These are phyloP conservation scores for Orbilia quercus DNA, from an alignment of 2,329 filamentous ascomycete species.

Conservation along the genomic window DNA sequence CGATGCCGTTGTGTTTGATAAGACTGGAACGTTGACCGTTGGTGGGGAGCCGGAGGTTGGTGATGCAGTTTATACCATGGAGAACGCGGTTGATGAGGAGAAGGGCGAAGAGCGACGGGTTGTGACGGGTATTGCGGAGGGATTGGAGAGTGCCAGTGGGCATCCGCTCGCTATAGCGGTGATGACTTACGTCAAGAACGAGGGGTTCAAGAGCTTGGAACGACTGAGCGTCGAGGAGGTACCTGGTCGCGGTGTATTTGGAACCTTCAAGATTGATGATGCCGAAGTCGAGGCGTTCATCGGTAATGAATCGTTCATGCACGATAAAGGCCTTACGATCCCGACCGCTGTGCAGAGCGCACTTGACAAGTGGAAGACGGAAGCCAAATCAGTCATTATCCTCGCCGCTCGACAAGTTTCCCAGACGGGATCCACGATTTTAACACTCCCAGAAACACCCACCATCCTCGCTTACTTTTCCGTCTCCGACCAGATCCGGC, in stretches of 20 bases:
- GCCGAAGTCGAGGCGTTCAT: slow-evolving; percentile 69
- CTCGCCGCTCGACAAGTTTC: slow-evolving; percentile 32
- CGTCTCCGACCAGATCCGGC: slow-evolving; percentile 82
- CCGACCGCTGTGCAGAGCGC: slow-evolving; percentile 6
- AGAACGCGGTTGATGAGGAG: slow-evolving; percentile 13
- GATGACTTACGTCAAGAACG: slow-evolving; percentile 70
- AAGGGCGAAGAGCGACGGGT: slow-evolving; percentile 55
- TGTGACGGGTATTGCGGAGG: slow-evolving; percentile 68
- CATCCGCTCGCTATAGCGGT: slow-evolving; percentile 80
- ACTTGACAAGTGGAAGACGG: slow-evolving; percentile 68
- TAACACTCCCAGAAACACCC: slow-evolving; percentile 52
- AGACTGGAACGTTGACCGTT: slow-evolving; percentile 71
- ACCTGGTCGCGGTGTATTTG: slow-evolving; percentile 77
- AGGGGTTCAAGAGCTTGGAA: slow-evolving; percentile 59
- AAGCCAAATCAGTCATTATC: slow-evolving; percentile 73
- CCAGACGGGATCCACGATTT: slow-evolving; percentile 51
- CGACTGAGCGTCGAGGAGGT: slow-evolving; percentile 70
- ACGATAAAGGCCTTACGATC: slow-evolving; percentile 60
- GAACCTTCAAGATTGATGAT: slow-evolving; percentile 65
- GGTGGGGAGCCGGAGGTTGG: slow-evolving; percentile 77
- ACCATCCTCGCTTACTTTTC: slow-evolving; percentile 75
- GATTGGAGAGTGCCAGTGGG: slow-evolving; percentile 76
- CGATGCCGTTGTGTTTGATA: slow-evolving; percentile 71
- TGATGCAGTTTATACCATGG: slow-evolving; percentile 59
- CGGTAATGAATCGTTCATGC: slow-evolving; percentile 79